Percentiles rank a stretch among this genome's conserved stretches.
phyloP scores from a whole-genome alignment of 306 rosid genomes.

The Malus orientalis region DNA sequence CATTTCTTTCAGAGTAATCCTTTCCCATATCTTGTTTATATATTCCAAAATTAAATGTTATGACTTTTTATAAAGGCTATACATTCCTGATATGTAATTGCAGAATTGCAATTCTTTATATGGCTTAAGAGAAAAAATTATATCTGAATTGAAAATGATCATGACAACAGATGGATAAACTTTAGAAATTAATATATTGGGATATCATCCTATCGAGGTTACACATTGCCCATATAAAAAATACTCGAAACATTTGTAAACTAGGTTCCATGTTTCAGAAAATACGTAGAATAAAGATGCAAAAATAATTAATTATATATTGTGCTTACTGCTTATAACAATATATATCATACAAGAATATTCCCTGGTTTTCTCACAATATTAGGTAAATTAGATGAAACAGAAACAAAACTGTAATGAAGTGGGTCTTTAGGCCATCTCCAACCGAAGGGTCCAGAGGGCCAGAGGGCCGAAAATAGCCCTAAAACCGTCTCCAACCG shows the following conservation, averaged over 20 bases:
- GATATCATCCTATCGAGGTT: background rate
- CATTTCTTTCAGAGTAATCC: no score
- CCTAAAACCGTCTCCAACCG: no score
- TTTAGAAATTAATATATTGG: background rate
- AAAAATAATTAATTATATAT: no score
- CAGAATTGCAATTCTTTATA: background rate
- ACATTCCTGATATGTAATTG: background rate
- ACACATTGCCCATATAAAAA: background rate
- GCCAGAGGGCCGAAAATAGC: no score
- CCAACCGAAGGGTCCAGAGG: no score
- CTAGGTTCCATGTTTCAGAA: background rate
- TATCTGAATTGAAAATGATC: background rate
- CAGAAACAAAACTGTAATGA: background rate
- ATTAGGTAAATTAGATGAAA: background rate
- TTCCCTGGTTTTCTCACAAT: background rate
- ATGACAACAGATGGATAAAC: background rate
- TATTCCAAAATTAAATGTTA: no score
- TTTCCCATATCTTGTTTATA: no score
- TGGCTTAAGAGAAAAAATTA: no score
- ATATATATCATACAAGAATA: no score
- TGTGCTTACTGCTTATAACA: background rate
- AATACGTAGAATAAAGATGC: background rate
- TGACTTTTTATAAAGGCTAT: no score
- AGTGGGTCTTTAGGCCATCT: background rate
- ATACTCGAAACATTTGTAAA: background rate